phyloP scores from a whole-genome alignment of 345 rosid genomes.

The Clarkia xantiana region DNA sequence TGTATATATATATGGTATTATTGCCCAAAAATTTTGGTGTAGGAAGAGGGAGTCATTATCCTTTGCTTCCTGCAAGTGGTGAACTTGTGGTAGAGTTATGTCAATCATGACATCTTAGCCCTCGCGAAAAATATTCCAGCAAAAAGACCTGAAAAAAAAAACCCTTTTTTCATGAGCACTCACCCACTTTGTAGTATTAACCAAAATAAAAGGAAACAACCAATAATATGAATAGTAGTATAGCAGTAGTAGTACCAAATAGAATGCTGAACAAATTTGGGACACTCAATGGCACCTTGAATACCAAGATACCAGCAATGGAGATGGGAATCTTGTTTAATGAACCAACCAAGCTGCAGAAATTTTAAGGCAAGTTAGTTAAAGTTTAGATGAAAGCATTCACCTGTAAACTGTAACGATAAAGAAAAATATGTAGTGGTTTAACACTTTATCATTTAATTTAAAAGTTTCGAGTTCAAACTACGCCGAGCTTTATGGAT shows the following conservation, averaged over 20 bases:
- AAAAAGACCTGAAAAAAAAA: conserved; percentile 50
- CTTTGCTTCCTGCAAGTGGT: too few relatives aligned
- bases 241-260: conserved; percentile 30
- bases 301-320: conserved; percentile 51
- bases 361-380: not conserved
- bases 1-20: too few relatives aligned
- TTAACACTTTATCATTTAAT: too few relatives aligned
- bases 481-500: too few relatives aligned
- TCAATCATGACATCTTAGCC: conserved; percentile 70
- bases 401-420: not conserved
- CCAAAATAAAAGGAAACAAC: too few relatives aligned
- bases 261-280: conserved; percentile 71
- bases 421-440: too few relatives aligned
- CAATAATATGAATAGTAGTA: too few relatives aligned
- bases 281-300: conserved; percentile 68
- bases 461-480: too few relatives aligned
- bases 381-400: not conserved
- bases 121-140: conserved; percentile 73
- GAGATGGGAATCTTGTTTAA: conserved; percentile 88
- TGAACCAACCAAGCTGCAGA: conserved; percentile 68
- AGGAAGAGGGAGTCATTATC: too few relatives aligned
- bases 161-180: not conserved
- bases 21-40: too few relatives aligned
- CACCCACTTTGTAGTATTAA: too few relatives aligned
- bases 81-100: too few relatives aligned